phyloP scores from a whole-genome alignment of 2,329 filamentous ascomycete species.

The Fusarium mundagurra region DNA sequence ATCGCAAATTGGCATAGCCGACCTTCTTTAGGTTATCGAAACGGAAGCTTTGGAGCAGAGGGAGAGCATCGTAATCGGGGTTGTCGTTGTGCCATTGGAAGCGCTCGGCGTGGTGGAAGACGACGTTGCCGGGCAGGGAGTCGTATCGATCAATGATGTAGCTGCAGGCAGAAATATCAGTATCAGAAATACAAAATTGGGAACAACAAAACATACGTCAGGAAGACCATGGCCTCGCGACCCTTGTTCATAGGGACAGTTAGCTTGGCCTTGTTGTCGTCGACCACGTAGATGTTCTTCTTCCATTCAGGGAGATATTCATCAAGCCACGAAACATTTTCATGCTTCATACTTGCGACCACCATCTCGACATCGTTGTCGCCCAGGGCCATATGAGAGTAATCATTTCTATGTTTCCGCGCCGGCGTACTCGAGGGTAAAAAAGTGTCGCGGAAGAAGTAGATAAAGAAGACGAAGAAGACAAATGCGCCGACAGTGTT shows the following conservation, averaged over 20 bases:
- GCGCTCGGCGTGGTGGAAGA: constrained; percentile 60
- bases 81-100: constrained; percentile 66
- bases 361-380: constrained; percentile 48
- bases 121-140: constrained; percentile 53
- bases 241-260: constrained; percentile 62
- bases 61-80: constrained; percentile 63
- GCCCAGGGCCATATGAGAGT: constrained; percentile 29
- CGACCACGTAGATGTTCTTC: constrained; percentile 64
- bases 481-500: constrained; percentile 40
- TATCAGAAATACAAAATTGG: neutral
- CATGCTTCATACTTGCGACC: constrained; percentile 47
- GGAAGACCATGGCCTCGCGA: constrained; percentile 63
- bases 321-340: constrained; percentile 53
- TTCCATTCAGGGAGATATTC: constrained; percentile 57
- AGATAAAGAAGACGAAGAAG: constrained; percentile 38
- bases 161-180: constrained; percentile 35
- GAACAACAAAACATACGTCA: constrained; percentile 49
- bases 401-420: constrained; percentile 24
- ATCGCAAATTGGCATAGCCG: constrained; percentile 70
- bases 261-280: constrained; percentile 57
- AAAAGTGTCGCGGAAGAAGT: constrained; percentile 40
- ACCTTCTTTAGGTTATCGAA: constrained; percentile 60
- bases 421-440: constrained; percentile 25
- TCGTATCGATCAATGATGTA: constrained; percentile 63
- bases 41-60: constrained; percentile 59